Conservation (phyloP, 1,284 basidiomycete species). For the Golubevia pallescens region DNA sequence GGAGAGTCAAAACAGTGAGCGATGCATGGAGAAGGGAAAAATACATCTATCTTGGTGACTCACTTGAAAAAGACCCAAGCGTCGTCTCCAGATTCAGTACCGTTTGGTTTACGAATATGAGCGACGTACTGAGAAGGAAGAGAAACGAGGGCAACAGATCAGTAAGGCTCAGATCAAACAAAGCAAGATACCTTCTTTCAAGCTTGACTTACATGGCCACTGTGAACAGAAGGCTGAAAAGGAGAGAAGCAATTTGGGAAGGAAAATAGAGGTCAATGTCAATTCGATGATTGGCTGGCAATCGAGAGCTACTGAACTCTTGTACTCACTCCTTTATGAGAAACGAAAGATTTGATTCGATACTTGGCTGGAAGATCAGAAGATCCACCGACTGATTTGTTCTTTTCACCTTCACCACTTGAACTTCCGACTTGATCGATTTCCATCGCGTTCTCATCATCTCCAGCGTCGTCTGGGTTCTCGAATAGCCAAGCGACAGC, state of each 20-base stretch:
- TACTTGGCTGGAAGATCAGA: constrained; percentile 31
- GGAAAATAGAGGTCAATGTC: too few relatives aligned
- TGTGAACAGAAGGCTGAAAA: constrained; percentile 2
- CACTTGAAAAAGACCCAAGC: constrained; percentile 45
- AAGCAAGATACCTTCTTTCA: too few relatives aligned
- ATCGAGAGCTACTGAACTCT: background rate
- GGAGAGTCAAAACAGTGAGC: too few relatives aligned
- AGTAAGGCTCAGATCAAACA: too few relatives aligned
- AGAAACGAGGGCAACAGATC: too few relatives aligned
- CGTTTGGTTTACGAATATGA: constrained; percentile 24
- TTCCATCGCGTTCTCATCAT: constrained; percentile 17
- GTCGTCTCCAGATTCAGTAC: background rate
- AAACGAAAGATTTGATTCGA: constrained; percentile 38
- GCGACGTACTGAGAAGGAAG: constrained; percentile 39
- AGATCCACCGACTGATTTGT: constrained; percentile 20
- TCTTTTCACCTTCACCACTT: constrained; percentile 6
- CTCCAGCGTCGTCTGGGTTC: constrained; percentile 44
- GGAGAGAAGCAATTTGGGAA: too few relatives aligned
- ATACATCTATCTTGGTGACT: too few relatives aligned
- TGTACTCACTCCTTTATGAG: constrained; percentile 34
- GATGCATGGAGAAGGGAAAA: too few relatives aligned
- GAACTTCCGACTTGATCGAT: background rate
- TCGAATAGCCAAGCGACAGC: constrained; percentile 63
- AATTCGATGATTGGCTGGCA: too few relatives aligned
- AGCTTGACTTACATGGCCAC: too few relatives aligned